Conservation (phyloP, 2,329 filamentous ascomycete species). For the Pseudomassariella vexata region DNA sequence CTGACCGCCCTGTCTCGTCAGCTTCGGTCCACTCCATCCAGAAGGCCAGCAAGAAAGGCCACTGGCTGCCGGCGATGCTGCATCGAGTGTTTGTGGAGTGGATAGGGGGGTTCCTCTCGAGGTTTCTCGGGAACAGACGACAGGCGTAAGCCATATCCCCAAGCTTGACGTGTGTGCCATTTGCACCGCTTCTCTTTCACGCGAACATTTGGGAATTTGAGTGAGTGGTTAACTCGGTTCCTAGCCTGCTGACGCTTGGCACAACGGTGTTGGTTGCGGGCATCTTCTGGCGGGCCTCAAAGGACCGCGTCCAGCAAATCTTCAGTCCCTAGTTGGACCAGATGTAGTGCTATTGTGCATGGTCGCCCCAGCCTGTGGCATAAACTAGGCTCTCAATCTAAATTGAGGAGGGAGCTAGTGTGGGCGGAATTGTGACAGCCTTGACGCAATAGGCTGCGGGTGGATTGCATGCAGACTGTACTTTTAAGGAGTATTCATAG, state of each 20-base stretch:
- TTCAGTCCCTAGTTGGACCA: too few species aligned
- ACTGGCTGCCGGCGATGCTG: constrained; percentile 29
- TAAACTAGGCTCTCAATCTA: too few species aligned
- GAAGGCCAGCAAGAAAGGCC: constrained; percentile 13
- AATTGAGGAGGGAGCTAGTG: too few species aligned
- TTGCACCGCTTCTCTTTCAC: background rate
- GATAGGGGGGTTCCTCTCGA: constrained; percentile 29
- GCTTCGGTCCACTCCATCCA: constrained; percentile 14
- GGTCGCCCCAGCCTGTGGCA: too few species aligned
- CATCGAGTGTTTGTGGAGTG: constrained; percentile 31
- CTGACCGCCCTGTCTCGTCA: constrained; percentile 12
- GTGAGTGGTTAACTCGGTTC: background rate
- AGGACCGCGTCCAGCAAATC: too few species aligned
- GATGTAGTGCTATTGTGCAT: too few species aligned
- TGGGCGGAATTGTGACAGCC: too few species aligned
- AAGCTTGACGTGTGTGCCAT: background rate
- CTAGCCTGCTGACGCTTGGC: constrained; percentile 5
- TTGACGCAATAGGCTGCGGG: too few species aligned
- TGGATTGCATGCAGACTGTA: too few species aligned
- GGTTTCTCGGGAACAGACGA: constrained; percentile 24
- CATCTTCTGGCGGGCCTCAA: constrained; percentile 3
- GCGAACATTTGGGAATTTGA: background rate
- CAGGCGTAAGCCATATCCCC: constrained; percentile 20
- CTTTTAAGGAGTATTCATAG: too few species aligned
- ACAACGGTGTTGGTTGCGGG: constrained; percentile 4